Base-by-base conservation (phyloP, 768 basidiomycete species). In the Mycena epipterygia region DNA sequence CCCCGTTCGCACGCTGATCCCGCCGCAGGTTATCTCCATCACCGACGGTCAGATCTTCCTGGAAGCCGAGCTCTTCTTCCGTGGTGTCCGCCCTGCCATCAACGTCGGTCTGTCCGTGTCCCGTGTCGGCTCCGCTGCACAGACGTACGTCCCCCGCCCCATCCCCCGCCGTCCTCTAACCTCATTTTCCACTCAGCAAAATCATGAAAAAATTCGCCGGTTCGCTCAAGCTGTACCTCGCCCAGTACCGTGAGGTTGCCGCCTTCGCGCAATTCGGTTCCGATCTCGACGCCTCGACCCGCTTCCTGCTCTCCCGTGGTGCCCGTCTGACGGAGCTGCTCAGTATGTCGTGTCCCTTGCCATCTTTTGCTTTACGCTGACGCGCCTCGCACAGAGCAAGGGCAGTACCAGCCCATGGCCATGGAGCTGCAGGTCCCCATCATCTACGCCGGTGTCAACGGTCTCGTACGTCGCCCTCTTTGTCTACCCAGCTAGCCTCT, bases 141-240 rank as follows among this genome's bases (percentile, higher is more conserved):
- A 99, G 88, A 98, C 97, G 97, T 98, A 84, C 81, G 94, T 85
- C 3, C 29, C 16, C 23, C 19, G 11, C 46, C 46, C 39, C 17
- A 6, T 51, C 4, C 1, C 32, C 19, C 1, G 55, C 21, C 39
- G 48, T 39, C n/a, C 27, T 65, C 33, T 32, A 35, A 68, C 61
- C 42, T 67, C 56, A 49, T 49, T 52, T n/a, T 61, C 39, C 44
- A 8, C 72, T 39, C 73, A 94, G 92, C 76, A 96, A 97, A 86
- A 96, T 99, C 86, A 99, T 99, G 98, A 99, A 98, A 94, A 97
- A 98, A 88, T 99, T 99, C 78, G 98, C 98, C 78, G 98, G 98
- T 89, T 99, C 98, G 63, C 91, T 99, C 77, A 98, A 99, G 88
- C 91, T 99, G 53, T 99, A 99, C 91, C 95, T 99, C 75, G 98